phyloP scores from a whole-genome alignment of 116 monocot genomes.

The Trichopus zeylanicus region DNA sequence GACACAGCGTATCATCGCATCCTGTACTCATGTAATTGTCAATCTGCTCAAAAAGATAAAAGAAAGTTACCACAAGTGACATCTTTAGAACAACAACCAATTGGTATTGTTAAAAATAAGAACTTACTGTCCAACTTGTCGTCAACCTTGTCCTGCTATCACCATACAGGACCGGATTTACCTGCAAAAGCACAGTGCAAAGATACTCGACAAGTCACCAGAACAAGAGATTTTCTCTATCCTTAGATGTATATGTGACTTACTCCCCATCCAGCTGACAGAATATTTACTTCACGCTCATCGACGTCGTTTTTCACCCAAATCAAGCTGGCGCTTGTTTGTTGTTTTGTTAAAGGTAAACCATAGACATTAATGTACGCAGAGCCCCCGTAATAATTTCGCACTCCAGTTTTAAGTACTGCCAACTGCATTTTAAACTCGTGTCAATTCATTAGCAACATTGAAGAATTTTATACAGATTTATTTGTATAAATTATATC shows the following conservation, averaged over 20 bases:
- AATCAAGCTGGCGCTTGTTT: neutral
- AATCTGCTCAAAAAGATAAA: neutral
- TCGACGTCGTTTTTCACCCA: neutral
- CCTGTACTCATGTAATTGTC: neutral
- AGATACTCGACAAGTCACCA: no score
- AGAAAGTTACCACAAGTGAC: no score
- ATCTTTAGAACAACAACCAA: no score
- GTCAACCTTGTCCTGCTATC: neutral
- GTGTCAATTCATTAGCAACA: no score
- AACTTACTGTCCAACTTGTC: conserved; percentile 1
- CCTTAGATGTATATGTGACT: neutral
- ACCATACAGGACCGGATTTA: neutral
- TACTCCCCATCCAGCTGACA: conserved; percentile 1
- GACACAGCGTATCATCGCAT: neutral
- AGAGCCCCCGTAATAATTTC: neutral
- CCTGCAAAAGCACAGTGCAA: neutral
- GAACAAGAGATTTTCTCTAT: neutral
- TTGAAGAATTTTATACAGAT: no score
- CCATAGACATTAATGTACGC: neutral
- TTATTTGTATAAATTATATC: no score
- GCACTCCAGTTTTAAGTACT: no score
- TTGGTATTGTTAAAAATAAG: no score
- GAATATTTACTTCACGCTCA: neutral
- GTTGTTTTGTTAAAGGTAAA: neutral
- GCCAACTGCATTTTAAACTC: no score